Conservation (phyloP, 306 rosid genomes). For the Prunus kanzakura region DNA sequence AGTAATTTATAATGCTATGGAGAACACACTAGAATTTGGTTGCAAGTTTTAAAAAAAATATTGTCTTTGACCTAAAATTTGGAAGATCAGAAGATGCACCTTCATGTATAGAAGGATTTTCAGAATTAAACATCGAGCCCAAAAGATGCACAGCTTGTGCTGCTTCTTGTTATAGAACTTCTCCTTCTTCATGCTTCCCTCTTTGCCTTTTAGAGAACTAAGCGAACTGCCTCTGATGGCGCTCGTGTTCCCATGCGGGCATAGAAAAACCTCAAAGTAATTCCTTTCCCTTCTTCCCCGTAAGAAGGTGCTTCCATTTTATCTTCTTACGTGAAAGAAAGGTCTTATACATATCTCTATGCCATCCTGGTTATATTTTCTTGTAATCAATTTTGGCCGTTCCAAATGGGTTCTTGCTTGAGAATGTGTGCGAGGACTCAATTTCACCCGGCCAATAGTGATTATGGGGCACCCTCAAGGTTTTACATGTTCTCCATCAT, state of each 20-base stretch:
- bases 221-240: slow-evolving; percentile 3
- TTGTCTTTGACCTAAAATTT: background rate
- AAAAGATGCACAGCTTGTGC: background rate
- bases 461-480: slow-evolving; percentile 8
- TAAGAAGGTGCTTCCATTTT: background rate
- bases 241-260: slow-evolving; percentile 3
- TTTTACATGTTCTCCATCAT: background rate
- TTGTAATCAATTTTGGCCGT: background rate
- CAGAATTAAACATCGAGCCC: no score
- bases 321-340: background rate
- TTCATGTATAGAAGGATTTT: background rate
- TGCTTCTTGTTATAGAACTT: background rate
- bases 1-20: background rate
- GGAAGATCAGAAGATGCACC: background rate
- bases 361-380: background rate
- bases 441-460: slow-evolving; percentile 6
- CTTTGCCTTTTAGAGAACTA: slow-evolving; percentile 8
- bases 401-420: background rate
- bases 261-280: background rate
- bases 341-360: background rate
- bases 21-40: background rate
- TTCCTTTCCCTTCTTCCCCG: background rate
- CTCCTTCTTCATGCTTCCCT: background rate
- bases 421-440: slow-evolving; percentile 8
- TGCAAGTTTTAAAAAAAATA: background rate